Evolutionary conservation across 345 rosid genomes (phyloP).

Genomic region (Lepidium africanum): DNA sequence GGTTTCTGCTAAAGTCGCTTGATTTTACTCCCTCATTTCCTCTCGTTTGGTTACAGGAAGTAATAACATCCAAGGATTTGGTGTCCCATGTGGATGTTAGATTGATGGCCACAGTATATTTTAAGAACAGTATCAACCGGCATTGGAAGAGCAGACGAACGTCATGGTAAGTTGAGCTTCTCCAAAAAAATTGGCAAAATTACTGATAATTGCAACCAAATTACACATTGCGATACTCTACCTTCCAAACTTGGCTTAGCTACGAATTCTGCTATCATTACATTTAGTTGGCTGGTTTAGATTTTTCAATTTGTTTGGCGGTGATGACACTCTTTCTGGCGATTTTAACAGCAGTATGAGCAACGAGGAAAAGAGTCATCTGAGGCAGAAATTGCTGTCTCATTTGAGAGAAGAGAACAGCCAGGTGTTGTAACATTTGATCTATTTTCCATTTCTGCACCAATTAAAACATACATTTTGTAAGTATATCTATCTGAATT

Average conservation of each 20-base stretch:
- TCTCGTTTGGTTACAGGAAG: conserved; percentile 56
- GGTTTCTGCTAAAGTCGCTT: neutral
- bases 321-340: conserved; percentile 9
- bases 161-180: conserved; percentile 41
- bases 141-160: conserved; percentile 88
- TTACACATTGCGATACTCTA: neutral
- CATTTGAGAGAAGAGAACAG: conserved; percentile 82
- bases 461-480: neutral
- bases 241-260: neutral
- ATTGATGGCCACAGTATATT: conserved; percentile 87
- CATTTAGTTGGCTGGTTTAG: neutral
- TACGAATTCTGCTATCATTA: neutral
- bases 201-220: neutral
- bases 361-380: conserved; percentile 72
- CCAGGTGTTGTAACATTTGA: conserved; percentile 39
- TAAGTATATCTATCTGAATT: neutral
- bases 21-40: conserved; percentile 17
- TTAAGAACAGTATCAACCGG: conserved; percentile 82
- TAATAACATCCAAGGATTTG: conserved; percentile 80
- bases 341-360: conserved; percentile 64
- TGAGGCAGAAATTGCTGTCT: conserved; percentile 65
- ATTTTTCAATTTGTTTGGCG: neutral
- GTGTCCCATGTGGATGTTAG: conserved; percentile 81
- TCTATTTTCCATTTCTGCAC: neutral
- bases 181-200: neutral